These are phyloP conservation scores for Colletotrichum echinochloae DNA, from an alignment of 2,329 filamentous ascomycete genomes.

Conservation along the genomic window DNA sequence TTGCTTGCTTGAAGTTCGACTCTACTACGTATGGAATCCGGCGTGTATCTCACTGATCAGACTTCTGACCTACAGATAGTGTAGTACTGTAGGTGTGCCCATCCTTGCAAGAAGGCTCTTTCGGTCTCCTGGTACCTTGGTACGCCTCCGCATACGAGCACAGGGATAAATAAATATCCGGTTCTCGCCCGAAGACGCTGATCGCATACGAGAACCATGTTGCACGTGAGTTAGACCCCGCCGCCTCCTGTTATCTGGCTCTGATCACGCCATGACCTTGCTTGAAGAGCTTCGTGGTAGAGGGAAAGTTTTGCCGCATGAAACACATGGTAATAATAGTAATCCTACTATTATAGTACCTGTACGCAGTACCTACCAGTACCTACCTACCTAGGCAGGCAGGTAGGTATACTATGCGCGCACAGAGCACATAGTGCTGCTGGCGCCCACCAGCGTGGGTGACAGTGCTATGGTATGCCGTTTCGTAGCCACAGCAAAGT, in stretches of 20 bases:
- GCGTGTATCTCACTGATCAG: too few species aligned
- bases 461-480: background rate
- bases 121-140: too few species aligned
- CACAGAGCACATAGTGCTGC: conserved; percentile 12
- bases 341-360: too few species aligned
- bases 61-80: too few species aligned
- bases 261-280: conserved; percentile 24
- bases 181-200: background rate
- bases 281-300: conserved; percentile 28
- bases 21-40: background rate
- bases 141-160: background rate
- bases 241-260: background rate
- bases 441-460: conserved; percentile 26
- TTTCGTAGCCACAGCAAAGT: conserved; percentile 14
- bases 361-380: too few species aligned
- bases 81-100: background rate
- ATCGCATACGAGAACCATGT: background rate
- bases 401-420: too few species aligned
- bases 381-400: too few species aligned
- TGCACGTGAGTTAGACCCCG: background rate
- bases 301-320: conserved; percentile 13
- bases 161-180: background rate
- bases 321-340: too few species aligned
- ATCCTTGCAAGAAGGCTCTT: conserved; percentile 12
- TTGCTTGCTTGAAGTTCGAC: background rate